Conservation (phyloP, 2,329 filamentous ascomycete species). For the Aureobasidium mangrovei region DNA sequence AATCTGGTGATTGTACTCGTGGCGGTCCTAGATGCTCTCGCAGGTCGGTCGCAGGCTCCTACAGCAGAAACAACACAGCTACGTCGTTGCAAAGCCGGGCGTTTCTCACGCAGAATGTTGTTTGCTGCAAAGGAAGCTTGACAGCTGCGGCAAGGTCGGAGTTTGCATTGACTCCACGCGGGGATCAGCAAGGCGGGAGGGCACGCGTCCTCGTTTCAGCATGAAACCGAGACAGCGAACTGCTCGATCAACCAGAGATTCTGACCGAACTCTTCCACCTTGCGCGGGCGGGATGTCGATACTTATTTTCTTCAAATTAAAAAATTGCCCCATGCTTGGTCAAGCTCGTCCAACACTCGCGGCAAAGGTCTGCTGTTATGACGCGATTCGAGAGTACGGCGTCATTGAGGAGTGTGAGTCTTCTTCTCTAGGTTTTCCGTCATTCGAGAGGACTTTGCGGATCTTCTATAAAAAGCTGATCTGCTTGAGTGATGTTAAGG, state of each 20-base stretch:
- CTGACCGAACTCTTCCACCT: background rate
- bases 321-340: background rate
- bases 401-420: background rate
- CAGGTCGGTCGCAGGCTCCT: background rate
- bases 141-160: background rate
- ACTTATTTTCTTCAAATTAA: slow-evolving; percentile 9
- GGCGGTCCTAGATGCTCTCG: background rate
- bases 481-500: background rate
- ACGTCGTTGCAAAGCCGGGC: background rate
- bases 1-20: background rate
- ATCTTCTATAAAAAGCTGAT: background rate
- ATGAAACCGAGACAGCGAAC: slow-evolving; percentile 3
- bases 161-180: background rate
- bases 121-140: background rate
- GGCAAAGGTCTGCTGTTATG: no score
- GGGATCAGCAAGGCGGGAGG: background rate
- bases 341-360: no score
- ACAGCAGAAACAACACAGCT: background rate
- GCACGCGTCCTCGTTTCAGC: slow-evolving; percentile 7
- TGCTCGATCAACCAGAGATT: background rate
- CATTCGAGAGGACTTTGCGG: background rate
- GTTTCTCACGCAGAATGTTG: background rate
- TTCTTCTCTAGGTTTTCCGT: no score
- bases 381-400: background rate
- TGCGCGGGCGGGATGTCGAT: slow-evolving; percentile 6